Evolutionary conservation across 2,329 filamentous ascomycete genomes (phyloP), one percentile per base, ranked within the genome.

Genomic region (Mycocentrospora acerina): DNA sequence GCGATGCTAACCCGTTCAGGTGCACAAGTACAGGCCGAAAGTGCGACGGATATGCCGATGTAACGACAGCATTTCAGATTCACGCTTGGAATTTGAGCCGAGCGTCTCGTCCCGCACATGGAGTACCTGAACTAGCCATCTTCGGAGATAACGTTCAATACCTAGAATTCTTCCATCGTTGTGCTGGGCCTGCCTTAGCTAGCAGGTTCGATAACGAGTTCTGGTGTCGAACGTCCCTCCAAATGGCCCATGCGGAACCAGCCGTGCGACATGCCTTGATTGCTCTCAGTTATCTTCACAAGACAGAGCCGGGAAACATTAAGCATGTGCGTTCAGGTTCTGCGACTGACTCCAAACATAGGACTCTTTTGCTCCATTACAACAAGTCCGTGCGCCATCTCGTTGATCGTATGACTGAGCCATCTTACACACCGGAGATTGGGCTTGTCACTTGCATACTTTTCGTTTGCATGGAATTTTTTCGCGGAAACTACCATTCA

Each of bases 251-350:
- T 5, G 55, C 60, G 3, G 72, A 74, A 34, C 63, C 71, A 0
- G 64, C 70, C 3, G 59, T 74, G 4, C 59, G 67, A 8, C 71
- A 74, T 46, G 70, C 72, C 2, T 41, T 73, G 14, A 59, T 74
- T 4, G 71, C 72, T 10, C 46, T 75, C 4, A 63, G 66, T 4
- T 67, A 68, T 10, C 59, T 68, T 0, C 66, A 51, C 27, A 46
- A 54, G 33, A 51, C 40, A 32, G 37, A 57, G 19, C 37, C 50
- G 4, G 53, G 50, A 1, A 61, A 42, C 26, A 39, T 59, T 34
- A 59, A 53, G 16, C 47, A 49, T 32, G 48, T 52, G 36, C 43
- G 46, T 14, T 39, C 43, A 4, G 37, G 29, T 5, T 38, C 34
- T 11, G 39, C 38, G 8, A 5, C 28, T 18, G 33, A 30, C n/a